Percentiles rank a stretch among this genome's conserved stretches.
Conservation (phyloP, 106 monocot genomes). For the Chionographis japonica region DNA sequence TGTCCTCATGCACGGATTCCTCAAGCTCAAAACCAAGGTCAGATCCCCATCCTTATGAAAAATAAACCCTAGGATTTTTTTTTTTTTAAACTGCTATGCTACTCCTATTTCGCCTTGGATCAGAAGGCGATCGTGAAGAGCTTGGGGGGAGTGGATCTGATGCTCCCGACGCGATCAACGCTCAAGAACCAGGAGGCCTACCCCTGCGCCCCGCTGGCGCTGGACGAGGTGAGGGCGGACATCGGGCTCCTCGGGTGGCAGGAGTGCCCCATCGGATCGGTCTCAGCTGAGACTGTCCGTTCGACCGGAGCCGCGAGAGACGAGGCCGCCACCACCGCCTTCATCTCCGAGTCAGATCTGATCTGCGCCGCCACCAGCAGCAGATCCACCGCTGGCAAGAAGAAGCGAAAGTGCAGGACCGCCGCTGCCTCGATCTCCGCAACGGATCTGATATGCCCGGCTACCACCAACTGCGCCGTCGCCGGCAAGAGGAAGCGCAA, state of each 20-base stretch:
- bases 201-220: neutral
- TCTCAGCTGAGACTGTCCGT: neutral
- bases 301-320: neutral
- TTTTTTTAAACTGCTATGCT: neutral
- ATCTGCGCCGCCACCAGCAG: neutral
- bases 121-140: neutral
- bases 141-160: neutral
- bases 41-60: neutral
- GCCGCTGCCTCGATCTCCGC: neutral
- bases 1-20: neutral
- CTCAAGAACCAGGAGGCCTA: neutral
- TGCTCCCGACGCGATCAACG: neutral
- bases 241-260: slow-evolving; percentile 2
- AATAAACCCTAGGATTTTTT: neutral
- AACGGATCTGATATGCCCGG: too few relatives aligned
- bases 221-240: slow-evolving; percentile 5
- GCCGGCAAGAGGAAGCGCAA: too few relatives aligned
- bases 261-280: slow-evolving; percentile 7
- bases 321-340: neutral
- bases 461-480: too few relatives aligned
- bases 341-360: neutral
- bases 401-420: neutral
- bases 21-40: neutral
- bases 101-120: neutral
- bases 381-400: neutral